Base-by-base conservation (phyloP, 306 rosid genomes). In the Vigna reflexopilosa region DNA sequence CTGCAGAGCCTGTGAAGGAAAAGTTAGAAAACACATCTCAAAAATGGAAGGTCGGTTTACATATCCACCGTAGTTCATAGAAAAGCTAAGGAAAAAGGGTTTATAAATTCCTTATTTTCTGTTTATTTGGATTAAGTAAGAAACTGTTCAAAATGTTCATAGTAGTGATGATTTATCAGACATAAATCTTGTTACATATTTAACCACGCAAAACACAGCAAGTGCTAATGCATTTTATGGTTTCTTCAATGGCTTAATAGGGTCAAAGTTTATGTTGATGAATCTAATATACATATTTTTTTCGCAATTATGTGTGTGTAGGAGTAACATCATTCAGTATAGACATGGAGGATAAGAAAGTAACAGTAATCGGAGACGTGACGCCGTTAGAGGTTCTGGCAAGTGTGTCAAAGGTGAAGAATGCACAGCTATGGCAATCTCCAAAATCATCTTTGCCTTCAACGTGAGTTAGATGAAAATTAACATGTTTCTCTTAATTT, bases 281-380 rank as follows among this genome's bases (percentile, higher is more conserved):
- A 34, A 34, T 5, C 38, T 34, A 34, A 34, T 34, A 4, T 34
- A 30, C 34, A 30, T 30, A 0, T 34, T 34, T 5, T 52, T 30
- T 30, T 30, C 0, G 34, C 3, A 30, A 30, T 30, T 30, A 4
- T 30, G 34, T 59, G 17, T 36, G 14, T 66, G 83, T 85, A 93
- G 97, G 98, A 80, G 97, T 91, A 75, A 87, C 84, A 74, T 91
- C 97, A 59, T 93, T 81, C 70, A 87, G 83, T 79, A 87, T 88
- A 79, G 97, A 93, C 82, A 69, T 85, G 49, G 85, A 77, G 73
- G 76, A 85, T 28, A 91, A 93, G 78, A 91, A 87, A 85, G 97
- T 93, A 67, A 93, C 91, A 8, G 85, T 93, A 9, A 55, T 76
- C 0, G 92, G 97, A 38, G 85, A 87, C 38, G 87, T 93, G 78